Conservation (phyloP, 345 rosid genomes). For the Dimocarpus longan region DNA sequence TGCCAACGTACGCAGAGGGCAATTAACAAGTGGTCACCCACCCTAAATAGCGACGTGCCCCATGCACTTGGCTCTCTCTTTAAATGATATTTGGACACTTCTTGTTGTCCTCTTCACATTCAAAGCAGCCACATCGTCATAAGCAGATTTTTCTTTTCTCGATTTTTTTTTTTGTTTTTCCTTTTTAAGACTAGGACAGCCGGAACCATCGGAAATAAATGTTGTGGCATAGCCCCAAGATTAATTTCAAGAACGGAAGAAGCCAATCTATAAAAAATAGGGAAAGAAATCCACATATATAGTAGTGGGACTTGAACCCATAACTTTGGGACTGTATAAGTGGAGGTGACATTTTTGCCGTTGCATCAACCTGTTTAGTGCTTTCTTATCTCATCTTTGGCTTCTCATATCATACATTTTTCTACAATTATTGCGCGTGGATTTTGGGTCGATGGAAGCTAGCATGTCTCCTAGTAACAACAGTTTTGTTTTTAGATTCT, state of each 20-base stretch:
- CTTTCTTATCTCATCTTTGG: not conserved
- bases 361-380: too few relatives aligned
- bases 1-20: not conserved
- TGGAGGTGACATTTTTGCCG: too few relatives aligned
- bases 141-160: not conserved
- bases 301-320: too few relatives aligned
- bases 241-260: too few relatives aligned
- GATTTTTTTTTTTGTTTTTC: too few relatives aligned
- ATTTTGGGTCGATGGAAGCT: slow-evolving; percentile 4
- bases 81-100: not conserved
- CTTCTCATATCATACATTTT: not conserved
- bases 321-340: too few relatives aligned
- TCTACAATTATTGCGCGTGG: not conserved
- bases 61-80: too few relatives aligned
- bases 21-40: slow-evolving; percentile 18
- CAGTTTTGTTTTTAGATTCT: not conserved
- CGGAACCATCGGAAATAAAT: too few relatives aligned
- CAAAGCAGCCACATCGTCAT: not conserved
- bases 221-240: too few relatives aligned
- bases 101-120: not conserved
- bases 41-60: not conserved
- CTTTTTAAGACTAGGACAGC: too few relatives aligned
- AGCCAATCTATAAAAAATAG: too few relatives aligned
- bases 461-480: not conserved
- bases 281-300: too few relatives aligned